Conservation (phyloP, 441 rosid species). For the Erysimum pusillum region DNA sequence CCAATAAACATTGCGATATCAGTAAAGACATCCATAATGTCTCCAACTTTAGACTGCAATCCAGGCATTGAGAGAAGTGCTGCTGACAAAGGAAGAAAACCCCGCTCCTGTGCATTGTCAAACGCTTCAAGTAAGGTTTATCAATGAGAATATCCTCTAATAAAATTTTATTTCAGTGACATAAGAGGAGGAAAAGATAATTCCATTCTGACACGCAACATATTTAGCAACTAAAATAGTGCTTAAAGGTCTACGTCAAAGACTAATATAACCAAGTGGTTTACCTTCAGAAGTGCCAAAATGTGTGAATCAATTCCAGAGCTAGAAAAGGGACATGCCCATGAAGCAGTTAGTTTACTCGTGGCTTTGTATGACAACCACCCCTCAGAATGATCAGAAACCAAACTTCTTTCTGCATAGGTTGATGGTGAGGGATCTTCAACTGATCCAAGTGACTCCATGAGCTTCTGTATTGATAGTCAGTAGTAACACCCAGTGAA, state of each 20-base stretch:
- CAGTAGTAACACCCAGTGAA: conserved; percentile 50
- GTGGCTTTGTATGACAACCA: conserved; percentile 84
- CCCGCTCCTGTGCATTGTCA: conserved; percentile 81
- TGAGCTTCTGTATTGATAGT: conserved; percentile 77
- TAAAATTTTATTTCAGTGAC: not conserved
- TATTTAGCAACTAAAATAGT: conserved; percentile 23
- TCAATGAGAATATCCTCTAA: conserved; percentile 33
- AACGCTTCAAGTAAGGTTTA: conserved; percentile 45
- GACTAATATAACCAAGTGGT: conserved; percentile 28
- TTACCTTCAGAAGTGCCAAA: conserved; percentile 84
- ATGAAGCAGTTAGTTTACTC: conserved; percentile 74
- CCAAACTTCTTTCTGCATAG: conserved; percentile 69
- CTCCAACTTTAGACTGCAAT: conserved; percentile 69
- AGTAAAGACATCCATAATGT: conserved; percentile 54
- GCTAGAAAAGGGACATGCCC: conserved; percentile 72
- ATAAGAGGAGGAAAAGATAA: conserved; percentile 30
- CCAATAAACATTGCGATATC: conserved; percentile 82
- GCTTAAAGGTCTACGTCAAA: conserved; percentile 18
- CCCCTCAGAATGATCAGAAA: conserved; percentile 80
- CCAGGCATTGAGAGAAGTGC: conserved; percentile 82
- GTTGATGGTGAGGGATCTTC: conserved; percentile 95
- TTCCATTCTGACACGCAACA: conserved; percentile 28
- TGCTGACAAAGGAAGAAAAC: conserved; percentile 94
- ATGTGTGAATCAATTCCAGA: conserved; percentile 80
- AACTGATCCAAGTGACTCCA: conserved; percentile 74